These are phyloP conservation scores for Solanum pinnatisectum DNA, from an alignment of 257 asterid species.

Conservation along the genomic window DNA sequence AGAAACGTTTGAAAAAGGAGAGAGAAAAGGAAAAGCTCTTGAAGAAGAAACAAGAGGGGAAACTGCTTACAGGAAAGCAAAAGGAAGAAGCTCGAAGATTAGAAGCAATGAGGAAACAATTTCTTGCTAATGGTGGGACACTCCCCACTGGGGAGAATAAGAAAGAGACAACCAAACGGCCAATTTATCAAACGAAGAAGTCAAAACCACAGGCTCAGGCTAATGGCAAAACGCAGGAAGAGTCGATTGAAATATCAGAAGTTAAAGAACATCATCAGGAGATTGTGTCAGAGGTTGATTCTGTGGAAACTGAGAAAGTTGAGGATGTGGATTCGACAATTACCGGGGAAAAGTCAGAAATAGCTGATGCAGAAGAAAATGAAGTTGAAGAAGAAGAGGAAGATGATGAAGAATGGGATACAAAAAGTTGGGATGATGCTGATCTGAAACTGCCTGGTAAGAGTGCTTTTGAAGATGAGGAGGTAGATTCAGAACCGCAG, in stretches of 20 bases:
- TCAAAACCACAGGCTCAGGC: conserved; percentile 57
- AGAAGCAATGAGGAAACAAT: conserved; percentile 84
- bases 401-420: conserved; percentile 91
- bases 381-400: conserved; percentile 11
- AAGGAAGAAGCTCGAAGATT: conserved; percentile 89
- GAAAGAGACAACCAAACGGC: conserved; percentile 53
- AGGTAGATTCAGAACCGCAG: conserved; percentile 69
- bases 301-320: conserved; percentile 24
- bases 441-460: conserved; percentile 76
- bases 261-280: conserved; percentile 33
- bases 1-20: conserved; percentile 81
- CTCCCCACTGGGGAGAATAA: conserved; percentile 38
- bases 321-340: conserved; percentile 8
- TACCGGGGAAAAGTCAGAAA: conserved; percentile 30
- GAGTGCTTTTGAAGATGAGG: conserved; percentile 85
- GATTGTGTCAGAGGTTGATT: conserved; percentile 22
- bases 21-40: conserved; percentile 72
- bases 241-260: conserved; percentile 32
- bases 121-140: conserved; percentile 57
- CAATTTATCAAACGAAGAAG: conserved; percentile 71
- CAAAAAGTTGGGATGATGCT: conserved; percentile 93
- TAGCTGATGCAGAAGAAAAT: conserved; percentile 42
- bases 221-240: conserved; percentile 48
- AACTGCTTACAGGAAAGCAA: conserved; percentile 72
- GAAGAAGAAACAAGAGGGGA: conserved; percentile 88